Percentiles rank a stretch among this genome's conserved stretches.
Evolutionary conservation across 2,329 filamentous ascomycete genomes (phyloP).

Genomic region (Sphaerostilbella broomeana): DNA sequence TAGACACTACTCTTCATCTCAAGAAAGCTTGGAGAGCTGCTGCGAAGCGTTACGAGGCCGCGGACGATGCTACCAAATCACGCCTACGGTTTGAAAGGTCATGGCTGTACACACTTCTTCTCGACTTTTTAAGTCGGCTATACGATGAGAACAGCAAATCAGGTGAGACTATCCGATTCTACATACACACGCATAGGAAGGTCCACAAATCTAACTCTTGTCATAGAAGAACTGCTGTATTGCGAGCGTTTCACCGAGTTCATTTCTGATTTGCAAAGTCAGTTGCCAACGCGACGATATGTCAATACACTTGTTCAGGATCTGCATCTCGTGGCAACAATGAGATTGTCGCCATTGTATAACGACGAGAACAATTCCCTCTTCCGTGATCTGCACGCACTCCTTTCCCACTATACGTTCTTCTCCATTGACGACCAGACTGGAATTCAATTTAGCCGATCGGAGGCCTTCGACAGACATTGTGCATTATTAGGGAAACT

Average conservation of each 20-base stretch:
- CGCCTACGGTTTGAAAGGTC: slow-evolving; percentile 83
- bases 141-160: slow-evolving; percentile 49
- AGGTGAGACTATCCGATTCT: too few species aligned
- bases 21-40: slow-evolving; percentile 88
- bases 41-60: slow-evolving; percentile 77
- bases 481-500: slow-evolving; percentile 70
- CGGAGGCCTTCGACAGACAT: slow-evolving; percentile 73
- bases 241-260: slow-evolving; percentile 93
- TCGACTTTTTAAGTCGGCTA: slow-evolving; percentile 74
- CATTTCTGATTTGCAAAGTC: slow-evolving; percentile 82
- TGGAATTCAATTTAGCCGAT: slow-evolving; percentile 64
- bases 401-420: slow-evolving; percentile 80
- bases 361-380: slow-evolving; percentile 67
- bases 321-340: slow-evolving; percentile 70
- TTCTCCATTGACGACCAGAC: slow-evolving; percentile 92
- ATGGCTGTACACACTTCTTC: slow-evolving; percentile 81
- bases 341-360: slow-evolving; percentile 73
- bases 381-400: slow-evolving; percentile 68
- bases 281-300: slow-evolving; percentile 88
- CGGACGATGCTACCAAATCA: slow-evolving; percentile 71
- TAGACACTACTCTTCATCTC: slow-evolving; percentile 67
- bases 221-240: slow-evolving; percentile 62
- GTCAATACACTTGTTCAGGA: slow-evolving; percentile 85
- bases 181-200: too few species aligned
- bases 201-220: slow-evolving; percentile 16